Percentiles rank a stretch among this genome's conserved stretches.
Evolutionary conservation across 495 filamentous ascomycete species (phyloP).

Genomic region (Hyphodiscus hymeniophilus): DNA sequence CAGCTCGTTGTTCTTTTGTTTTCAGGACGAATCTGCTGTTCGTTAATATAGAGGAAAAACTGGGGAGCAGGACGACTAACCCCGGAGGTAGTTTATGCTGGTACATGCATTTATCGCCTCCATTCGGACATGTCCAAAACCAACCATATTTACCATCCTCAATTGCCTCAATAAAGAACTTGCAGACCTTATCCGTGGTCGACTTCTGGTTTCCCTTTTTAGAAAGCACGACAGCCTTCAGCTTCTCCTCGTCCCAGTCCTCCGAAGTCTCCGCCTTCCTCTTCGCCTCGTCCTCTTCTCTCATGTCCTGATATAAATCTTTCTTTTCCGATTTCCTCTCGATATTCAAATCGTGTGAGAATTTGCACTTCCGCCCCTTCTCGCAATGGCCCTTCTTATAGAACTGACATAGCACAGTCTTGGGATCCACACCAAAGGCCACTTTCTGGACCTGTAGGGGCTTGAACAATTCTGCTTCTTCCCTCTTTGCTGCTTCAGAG

Average conservation of each 20-base stretch:
- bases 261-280: slow-evolving; percentile 92
- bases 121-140: slow-evolving; percentile 98
- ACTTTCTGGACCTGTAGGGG: slow-evolving; percentile 94
- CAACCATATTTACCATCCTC: slow-evolving; percentile 98
- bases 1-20: slow-evolving; percentile 92
- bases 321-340: slow-evolving; percentile 90
- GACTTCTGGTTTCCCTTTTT: slow-evolving; percentile 97
- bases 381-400: slow-evolving; percentile 96
- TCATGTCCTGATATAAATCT: slow-evolving; percentile 81
- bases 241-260: slow-evolving; percentile 95
- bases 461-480: slow-evolving; percentile 79
- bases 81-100: slow-evolving; percentile 90
- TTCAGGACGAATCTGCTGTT: slow-evolving; percentile 77
- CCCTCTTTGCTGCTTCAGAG: slow-evolving; percentile 72
- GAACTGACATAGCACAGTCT: slow-evolving; percentile 94
- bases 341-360: slow-evolving; percentile 81
- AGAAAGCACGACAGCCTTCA: slow-evolving; percentile 79
- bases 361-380: slow-evolving; percentile 97
- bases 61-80: slow-evolving; percentile 38
- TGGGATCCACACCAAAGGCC: slow-evolving; percentile 94
- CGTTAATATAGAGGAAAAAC: slow-evolving; percentile 20
- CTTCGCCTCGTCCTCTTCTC: slow-evolving; percentile 64
- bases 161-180: slow-evolving; percentile 95
- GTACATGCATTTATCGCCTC: slow-evolving; percentile 97
- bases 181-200: slow-evolving; percentile 98